These are phyloP conservation scores for Fagopyrum tataricum DNA, from an alignment of 148 eudicot species.

Conservation along the genomic window DNA sequence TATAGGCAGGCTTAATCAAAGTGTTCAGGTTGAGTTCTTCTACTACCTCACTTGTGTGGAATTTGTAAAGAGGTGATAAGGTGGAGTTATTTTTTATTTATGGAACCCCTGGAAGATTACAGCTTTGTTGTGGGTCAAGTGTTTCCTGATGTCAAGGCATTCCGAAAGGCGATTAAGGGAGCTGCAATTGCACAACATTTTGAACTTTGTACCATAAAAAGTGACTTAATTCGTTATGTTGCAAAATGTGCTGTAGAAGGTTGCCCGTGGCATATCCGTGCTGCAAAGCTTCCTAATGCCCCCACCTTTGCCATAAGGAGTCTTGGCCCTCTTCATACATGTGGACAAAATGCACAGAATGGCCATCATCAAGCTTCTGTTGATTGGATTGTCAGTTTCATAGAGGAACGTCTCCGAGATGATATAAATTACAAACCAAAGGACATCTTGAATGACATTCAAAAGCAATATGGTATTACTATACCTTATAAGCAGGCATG, in stretches of 20 bases:
- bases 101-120: slow-evolving; percentile 32
- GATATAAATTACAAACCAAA: slow-evolving; percentile 62
- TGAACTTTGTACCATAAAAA: slow-evolving; percentile 52
- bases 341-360: slow-evolving; percentile 44
- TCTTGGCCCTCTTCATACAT: slow-evolving; percentile 43
- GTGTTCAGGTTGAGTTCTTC: not conserved
- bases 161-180: slow-evolving; percentile 53
- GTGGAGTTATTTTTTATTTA: not conserved
- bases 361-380: slow-evolving; percentile 74
- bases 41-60: not conserved
- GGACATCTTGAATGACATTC: slow-evolving; percentile 50
- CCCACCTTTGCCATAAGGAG: slow-evolving; percentile 39
- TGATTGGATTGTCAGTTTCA: slow-evolving; percentile 60
- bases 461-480: slow-evolving; percentile 53
- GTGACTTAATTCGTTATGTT: slow-evolving; percentile 50
- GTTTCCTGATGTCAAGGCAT: slow-evolving; percentile 58
- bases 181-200: slow-evolving; percentile 70
- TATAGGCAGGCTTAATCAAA: slow-evolving; percentile 1
- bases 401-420: slow-evolving; percentile 47
- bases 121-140: slow-evolving; percentile 45
- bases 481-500: slow-evolving; percentile 73
- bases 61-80: not conserved
- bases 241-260: slow-evolving; percentile 59
- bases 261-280: slow-evolving; percentile 66
- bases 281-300: slow-evolving; percentile 43